Percentiles rank a stretch among this genome's conserved stretches.
These are phyloP conservation scores for Fusarium armeniacum DNA, from an alignment of 2,329 filamentous ascomycete species.

Conservation along the genomic window DNA sequence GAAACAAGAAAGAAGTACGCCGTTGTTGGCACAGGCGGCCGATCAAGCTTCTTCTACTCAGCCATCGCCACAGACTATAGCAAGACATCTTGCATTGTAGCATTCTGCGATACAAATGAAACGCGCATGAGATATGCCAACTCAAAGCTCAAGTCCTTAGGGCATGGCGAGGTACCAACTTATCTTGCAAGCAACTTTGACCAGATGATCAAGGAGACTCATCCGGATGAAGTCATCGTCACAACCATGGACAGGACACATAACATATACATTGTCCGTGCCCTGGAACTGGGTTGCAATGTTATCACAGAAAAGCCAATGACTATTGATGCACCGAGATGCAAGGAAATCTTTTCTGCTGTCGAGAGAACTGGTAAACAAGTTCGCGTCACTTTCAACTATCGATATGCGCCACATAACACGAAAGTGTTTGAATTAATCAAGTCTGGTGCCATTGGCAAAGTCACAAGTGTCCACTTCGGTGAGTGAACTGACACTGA, in stretches of 20 bases:
- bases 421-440: conserved; percentile 70
- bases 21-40: conserved; percentile 70
- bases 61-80: conserved; percentile 68
- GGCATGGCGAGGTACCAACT: conserved; percentile 64
- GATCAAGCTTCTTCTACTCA: conserved; percentile 72
- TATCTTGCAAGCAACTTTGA: conserved; percentile 70
- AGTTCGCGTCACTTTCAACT: conserved; percentile 74
- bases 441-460: conserved; percentile 67
- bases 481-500: conserved; percentile 1
- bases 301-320: conserved; percentile 76
- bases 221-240: conserved; percentile 72
- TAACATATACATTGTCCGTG: conserved; percentile 70
- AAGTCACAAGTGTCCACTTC: conserved; percentile 70
- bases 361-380: conserved; percentile 55
- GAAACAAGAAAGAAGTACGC: conserved; percentile 62
- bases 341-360: conserved; percentile 61
- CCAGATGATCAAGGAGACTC: conserved; percentile 68
- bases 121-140: conserved; percentile 72
- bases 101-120: conserved; percentile 71
- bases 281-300: conserved; percentile 70
- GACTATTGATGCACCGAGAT: conserved; percentile 71
- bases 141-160: conserved; percentile 60
- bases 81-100: conserved; percentile 66
- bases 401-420: conserved; percentile 75
- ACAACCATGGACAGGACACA: conserved; percentile 75